Conservation (phyloP, 768 basidiomycete species). For the Stropharia rugosoannulata region DNA sequence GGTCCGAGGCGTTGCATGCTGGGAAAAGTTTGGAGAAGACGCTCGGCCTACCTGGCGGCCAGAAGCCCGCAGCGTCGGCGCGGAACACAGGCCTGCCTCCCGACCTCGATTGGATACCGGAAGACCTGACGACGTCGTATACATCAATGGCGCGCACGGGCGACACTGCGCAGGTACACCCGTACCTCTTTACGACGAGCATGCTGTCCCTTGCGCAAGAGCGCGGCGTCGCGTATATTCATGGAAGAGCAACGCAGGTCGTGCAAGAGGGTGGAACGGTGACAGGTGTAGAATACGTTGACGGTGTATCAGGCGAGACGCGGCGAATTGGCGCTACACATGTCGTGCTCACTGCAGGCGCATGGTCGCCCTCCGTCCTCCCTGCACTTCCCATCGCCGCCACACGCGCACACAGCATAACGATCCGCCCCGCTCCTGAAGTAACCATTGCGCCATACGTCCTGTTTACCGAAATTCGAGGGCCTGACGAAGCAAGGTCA, state of each 20-base stretch:
- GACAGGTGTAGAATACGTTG: constrained; percentile 47
- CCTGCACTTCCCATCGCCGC: constrained; percentile 56
- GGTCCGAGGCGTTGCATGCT: constrained; percentile 24
- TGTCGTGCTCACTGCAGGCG: constrained; percentile 80
- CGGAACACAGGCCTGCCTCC: constrained; percentile 41
- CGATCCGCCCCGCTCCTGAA: constrained; percentile 47
- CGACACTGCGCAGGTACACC: constrained; percentile 79
- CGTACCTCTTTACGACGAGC: constrained; percentile 68
- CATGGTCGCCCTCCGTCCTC: constrained; percentile 74
- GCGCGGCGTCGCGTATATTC: constrained; percentile 47
- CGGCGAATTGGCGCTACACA: constrained; percentile 57
- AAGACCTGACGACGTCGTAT: constrained; percentile 61
- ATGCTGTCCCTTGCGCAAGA: constrained; percentile 67
- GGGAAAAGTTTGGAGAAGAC: constrained; percentile 57
- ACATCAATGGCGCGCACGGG: constrained; percentile 52
- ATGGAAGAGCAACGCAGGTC: constrained; percentile 46
- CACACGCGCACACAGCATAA: constrained; percentile 74
- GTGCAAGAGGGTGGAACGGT: constrained; percentile 38
- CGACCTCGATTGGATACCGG: constrained; percentile 53
- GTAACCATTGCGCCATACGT: constrained; percentile 68
- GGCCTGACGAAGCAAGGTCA: constrained; percentile 21
- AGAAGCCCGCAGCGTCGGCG: constrained; percentile 19
- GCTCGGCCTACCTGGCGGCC: constrained; percentile 39
- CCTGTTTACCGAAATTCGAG: constrained; percentile 75
- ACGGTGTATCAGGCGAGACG: constrained; percentile 21